These are phyloP conservation scores for Coemansia sp. DNA, from an alignment of 192 early-diverging fungal species.

Conservation along the genomic window DNA sequence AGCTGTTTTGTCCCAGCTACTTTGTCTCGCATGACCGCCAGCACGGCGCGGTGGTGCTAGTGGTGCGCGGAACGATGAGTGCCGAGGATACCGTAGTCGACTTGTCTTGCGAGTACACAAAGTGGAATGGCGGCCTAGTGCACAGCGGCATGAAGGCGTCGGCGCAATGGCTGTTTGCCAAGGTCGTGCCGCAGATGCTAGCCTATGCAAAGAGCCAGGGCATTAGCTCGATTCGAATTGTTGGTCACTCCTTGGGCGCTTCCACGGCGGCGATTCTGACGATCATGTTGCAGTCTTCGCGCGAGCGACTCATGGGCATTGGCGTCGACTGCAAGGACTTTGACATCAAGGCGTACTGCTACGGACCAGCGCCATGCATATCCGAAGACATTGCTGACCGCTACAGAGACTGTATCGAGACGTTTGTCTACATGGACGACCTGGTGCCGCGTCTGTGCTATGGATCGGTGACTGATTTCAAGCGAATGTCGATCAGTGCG, in stretches of 20 bases:
- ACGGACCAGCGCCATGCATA: slow-evolving; percentile 62
- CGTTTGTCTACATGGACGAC: slow-evolving; percentile 66
- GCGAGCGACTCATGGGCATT: slow-evolving; percentile 33
- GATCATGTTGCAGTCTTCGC: slow-evolving; percentile 68
- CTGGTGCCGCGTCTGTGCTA: slow-evolving; percentile 66
- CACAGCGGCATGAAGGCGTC: slow-evolving; percentile 77
- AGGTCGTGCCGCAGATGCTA: slow-evolving; percentile 65
- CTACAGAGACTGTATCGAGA: slow-evolving; percentile 61
- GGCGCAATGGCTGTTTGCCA: slow-evolving; percentile 71
- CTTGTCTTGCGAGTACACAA: slow-evolving; percentile 74
- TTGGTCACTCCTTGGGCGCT: slow-evolving; percentile 74
- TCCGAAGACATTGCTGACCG: slow-evolving; percentile 58
- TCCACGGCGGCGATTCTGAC: slow-evolving; percentile 71
- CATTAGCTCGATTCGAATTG: slow-evolving; percentile 61
- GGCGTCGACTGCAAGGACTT: slow-evolving; percentile 25
- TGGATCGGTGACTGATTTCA: slow-evolving; percentile 64
- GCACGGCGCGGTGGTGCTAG: slow-evolving; percentile 65
- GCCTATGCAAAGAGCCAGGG: slow-evolving; percentile 60
- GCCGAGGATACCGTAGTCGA: slow-evolving; percentile 75
- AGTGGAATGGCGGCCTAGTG: slow-evolving; percentile 75
- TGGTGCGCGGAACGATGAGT: slow-evolving; percentile 74
- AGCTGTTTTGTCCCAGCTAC: slow-evolving; percentile 70
- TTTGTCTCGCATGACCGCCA: slow-evolving; percentile 69
- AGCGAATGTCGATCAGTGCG: slow-evolving; percentile 63
- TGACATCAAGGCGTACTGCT: slow-evolving; percentile 51